These are phyloP conservation scores for Phoma sp. DNA, from an alignment of 2,329 filamentous ascomycete genomes.

Conservation along the genomic window DNA sequence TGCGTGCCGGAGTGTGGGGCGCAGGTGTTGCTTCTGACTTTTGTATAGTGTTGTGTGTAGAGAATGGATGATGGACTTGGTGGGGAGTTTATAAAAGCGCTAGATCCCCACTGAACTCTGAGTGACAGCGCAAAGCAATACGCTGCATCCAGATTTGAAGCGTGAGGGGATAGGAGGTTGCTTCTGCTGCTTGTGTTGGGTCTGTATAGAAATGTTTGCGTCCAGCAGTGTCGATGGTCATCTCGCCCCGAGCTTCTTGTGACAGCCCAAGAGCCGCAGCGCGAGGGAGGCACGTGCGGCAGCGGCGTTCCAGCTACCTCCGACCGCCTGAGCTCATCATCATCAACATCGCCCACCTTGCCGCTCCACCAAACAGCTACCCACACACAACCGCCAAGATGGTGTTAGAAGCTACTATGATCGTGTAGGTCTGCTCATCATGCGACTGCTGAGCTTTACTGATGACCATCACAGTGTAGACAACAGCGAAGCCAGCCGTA, in stretches of 20 bases:
- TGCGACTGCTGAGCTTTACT: constrained; percentile 16
- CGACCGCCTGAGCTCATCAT: constrained; percentile 29
- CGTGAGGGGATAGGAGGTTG: too few relatives aligned
- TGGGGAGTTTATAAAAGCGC: constrained; percentile 4
- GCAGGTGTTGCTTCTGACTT: constrained; percentile 19
- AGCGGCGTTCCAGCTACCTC: constrained; percentile 24
- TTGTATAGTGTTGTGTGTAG: constrained; percentile 21
- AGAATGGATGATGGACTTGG: constrained; percentile 19
- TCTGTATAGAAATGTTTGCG: neutral
- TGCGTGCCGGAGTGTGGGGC: constrained; percentile 4
- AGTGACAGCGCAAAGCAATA: neutral
- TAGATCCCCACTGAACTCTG: neutral
- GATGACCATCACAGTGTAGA: constrained; percentile 68
- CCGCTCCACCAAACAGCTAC: constrained; percentile 10
- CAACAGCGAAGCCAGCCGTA: constrained; percentile 98
- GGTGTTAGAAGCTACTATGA: constrained; percentile 99
- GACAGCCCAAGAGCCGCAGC: neutral
- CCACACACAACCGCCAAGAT: constrained; percentile 65
- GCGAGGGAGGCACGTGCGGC: neutral
- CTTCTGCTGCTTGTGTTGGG: too few relatives aligned
- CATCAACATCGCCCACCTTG: constrained; percentile 19
- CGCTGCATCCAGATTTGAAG: neutral
- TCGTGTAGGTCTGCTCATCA: constrained; percentile 63
- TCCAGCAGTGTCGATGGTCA: neutral
- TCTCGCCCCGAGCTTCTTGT: constrained; percentile 2